These are phyloP conservation scores for Hymenoscyphus fraxineus DNA, from an alignment of 2,329 filamentous ascomycete genomes.

Conservation along the genomic window DNA sequence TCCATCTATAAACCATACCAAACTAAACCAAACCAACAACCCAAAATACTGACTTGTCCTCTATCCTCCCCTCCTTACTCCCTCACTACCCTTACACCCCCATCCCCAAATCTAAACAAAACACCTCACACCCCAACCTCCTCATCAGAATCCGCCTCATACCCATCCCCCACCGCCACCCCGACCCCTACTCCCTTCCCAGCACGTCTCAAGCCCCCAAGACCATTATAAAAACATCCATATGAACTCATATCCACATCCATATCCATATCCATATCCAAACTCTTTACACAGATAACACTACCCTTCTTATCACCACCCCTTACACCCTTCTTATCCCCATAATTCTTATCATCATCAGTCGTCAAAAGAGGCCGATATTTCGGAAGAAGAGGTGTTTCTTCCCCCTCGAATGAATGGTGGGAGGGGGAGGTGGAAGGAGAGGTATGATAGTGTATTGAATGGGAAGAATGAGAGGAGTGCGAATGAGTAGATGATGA, in stretches of 20 bases:
- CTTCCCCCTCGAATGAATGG: no score
- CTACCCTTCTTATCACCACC: background rate
- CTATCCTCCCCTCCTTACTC: no score
- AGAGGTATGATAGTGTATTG: no score
- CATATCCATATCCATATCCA: no score
- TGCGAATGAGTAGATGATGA: background rate
- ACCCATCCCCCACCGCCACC: background rate
- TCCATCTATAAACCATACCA: no score
- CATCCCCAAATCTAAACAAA: background rate
- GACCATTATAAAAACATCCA: background rate
- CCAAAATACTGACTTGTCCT: no score
- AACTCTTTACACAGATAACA: no score
- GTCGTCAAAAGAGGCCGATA: background rate
- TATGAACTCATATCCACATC: background rate
- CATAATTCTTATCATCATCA: background rate
- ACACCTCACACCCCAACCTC: background rate
- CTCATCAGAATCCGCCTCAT: background rate
- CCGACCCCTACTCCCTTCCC: no score
- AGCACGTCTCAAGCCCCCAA: background rate
- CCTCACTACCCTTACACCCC: no score
- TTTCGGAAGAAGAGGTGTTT: background rate
- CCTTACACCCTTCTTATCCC: background rate
- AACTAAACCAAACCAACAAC: no score
- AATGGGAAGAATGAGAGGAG: no score
- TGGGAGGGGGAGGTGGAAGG: background rate